Conservation (phyloP, 352 stramenopile genomes). For the Globisporangium rhizosaccharum region DNA sequence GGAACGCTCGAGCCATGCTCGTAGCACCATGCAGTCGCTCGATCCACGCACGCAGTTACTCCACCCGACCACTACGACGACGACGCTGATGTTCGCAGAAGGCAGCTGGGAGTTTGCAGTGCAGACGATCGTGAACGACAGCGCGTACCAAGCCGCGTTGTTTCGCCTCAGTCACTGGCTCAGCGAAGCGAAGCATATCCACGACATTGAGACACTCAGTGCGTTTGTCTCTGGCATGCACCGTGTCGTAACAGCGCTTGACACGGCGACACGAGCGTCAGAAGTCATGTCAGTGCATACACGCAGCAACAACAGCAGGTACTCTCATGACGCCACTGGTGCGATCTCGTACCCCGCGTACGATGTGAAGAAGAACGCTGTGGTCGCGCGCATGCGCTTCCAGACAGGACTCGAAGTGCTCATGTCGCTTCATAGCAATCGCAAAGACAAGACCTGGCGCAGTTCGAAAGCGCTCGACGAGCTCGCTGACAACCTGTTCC, state of each 20-base stretch:
- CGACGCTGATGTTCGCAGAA: constrained; percentile 10
- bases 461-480: background rate
- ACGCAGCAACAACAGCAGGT: too few species aligned
- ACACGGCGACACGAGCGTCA: background rate
- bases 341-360: constrained; percentile 42
- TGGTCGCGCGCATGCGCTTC: constrained; percentile 38
- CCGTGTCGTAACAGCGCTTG: background rate
- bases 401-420: constrained; percentile 21
- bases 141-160: constrained; percentile 39
- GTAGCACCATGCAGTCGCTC: background rate
- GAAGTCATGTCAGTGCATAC: background rate
- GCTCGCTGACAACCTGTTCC: constrained; percentile 17
- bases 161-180: constrained; percentile 41
- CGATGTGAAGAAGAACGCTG: constrained; percentile 47
- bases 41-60: background rate
- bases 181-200: constrained; percentile 16
- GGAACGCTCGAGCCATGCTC: constrained; percentile 7
- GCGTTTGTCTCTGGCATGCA: constrained; percentile 30
- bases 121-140: constrained; percentile 43
- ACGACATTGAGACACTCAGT: constrained; percentile 21
- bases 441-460: background rate
- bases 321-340: background rate
- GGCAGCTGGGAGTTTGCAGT: constrained; percentile 58
- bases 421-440: background rate
- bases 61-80: background rate